Conservation (phyloP, 345 rosid genomes). For the Linum usitatissimum region DNA sequence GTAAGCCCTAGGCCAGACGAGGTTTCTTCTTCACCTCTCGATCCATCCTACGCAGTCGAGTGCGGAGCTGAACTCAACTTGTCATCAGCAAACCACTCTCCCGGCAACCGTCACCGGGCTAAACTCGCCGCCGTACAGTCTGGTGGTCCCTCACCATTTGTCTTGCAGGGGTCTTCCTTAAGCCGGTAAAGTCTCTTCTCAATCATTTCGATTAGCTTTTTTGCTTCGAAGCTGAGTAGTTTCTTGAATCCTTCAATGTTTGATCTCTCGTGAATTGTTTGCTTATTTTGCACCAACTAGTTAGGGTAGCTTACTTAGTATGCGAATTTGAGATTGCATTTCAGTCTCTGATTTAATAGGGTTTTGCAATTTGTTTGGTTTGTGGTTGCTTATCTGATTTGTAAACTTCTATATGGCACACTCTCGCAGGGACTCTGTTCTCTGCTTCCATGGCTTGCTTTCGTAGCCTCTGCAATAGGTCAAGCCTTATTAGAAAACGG, state of each 20-base stretch:
- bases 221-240: background rate
- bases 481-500: slow-evolving; percentile 28
- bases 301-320: background rate
- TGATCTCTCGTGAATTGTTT: background rate
- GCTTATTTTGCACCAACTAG: background rate
- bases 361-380: background rate
- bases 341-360: background rate
- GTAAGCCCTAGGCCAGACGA: background rate
- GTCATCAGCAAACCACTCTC: background rate
- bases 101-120: background rate
- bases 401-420: background rate
- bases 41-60: background rate
- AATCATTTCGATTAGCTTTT: background rate
- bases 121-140: background rate
- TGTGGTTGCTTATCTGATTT: background rate
- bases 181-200: background rate
- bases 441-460: slow-evolving; percentile 39
- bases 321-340: background rate
- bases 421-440: background rate
- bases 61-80: background rate
- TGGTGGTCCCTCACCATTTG: too few relatives aligned
- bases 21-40: background rate
- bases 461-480: slow-evolving; percentile 39
- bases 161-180: background rate
- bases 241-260: background rate